Evolutionary conservation across 2,329 filamentous ascomycete genomes (phyloP), one percentile per base, ranked within the genome.

Genomic region (Scytalidium lignicola): DNA sequence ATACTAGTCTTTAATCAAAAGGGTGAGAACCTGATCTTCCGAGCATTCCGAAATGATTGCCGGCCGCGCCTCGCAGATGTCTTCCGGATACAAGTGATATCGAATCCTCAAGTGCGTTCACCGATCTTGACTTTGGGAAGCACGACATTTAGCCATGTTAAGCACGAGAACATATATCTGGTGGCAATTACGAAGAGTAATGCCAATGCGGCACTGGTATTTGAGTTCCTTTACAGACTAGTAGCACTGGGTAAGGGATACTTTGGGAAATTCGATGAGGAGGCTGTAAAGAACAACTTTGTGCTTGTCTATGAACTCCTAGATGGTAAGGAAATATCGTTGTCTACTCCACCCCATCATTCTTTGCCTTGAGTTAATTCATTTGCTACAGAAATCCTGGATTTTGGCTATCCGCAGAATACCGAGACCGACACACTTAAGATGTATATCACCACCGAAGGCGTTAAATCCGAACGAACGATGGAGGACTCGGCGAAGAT

Each of bases 401-500:
- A 99, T 71, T 99, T 99, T 70, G 93, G 93, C 55, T 99, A 99
- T 67, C 93, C 93, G 28, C 93, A 99, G 69, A 97, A 97, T 69
- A 99, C 93, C 55, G 93, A 99, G 72, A 96, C 92, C 47, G 93
- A 99, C 68, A 97, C 93, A 15, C 76, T 99, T 61, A 99, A 99
- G 73, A 97, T 97, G 92, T 99, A 99, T 76, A 99, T 99, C 65
- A 99, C 95, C 41, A 99, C 93, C 29, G 93, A 99, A 73, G 93
- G 93, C 51, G 92, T 99, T 71, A 96, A 96, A 70, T 95, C 90
- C 26, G 90, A 90, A 67, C 76, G 83, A 58, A 84, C 80, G 58
- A 86, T 84, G 71, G 89, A 96, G 66, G 92, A 99, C 68, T 96
- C 92, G 45, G 92, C 90, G 58, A 93, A 92, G 68, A 99, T 99